phyloP scores from a whole-genome alignment of 108 stramenopile genomes.

The Phaeodactylum tricornutum region DNA sequence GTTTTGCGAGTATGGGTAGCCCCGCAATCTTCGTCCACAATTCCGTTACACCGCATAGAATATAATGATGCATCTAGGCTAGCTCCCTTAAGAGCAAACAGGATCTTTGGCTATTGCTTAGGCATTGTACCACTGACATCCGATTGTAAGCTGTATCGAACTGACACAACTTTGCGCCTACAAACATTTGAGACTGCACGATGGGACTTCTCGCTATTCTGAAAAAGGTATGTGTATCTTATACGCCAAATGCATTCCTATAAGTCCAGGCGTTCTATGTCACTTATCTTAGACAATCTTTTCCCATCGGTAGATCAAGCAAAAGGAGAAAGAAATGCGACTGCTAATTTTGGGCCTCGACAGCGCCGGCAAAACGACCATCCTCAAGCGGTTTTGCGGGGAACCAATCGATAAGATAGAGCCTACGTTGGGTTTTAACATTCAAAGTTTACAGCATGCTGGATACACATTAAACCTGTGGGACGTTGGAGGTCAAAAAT shows the following conservation, averaged over 20 bases:
- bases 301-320: slow-evolving; percentile 65
- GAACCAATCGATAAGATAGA: slow-evolving; percentile 89
- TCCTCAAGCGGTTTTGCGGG: slow-evolving; percentile 86
- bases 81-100: too few relatives aligned
- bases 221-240: slow-evolving; percentile 46
- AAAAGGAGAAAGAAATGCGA: slow-evolving; percentile 95
- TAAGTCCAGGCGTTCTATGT: background rate
- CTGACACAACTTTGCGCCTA: too few relatives aligned
- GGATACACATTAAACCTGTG: slow-evolving; percentile 75
- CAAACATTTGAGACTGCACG: too few relatives aligned
- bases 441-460: slow-evolving; percentile 89
- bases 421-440: slow-evolving; percentile 97
- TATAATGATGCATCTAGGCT: too few relatives aligned
- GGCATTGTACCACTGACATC: too few relatives aligned
- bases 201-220: slow-evolving; percentile 76
- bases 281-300: background rate
- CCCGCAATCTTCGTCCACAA: too few relatives aligned
- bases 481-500: slow-evolving; percentile 99
- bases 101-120: too few relatives aligned
- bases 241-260: background rate
- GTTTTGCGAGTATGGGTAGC: too few relatives aligned
- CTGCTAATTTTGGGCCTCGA: slow-evolving; percentile 94
- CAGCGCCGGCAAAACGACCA: slow-evolving; percentile 95
- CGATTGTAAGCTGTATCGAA: background rate
- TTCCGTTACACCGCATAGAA: too few relatives aligned